A percentile compares a stretch with the other conserved stretches of the same genome.
phyloP scores from a whole-genome alignment of 257 asterid species.

The Petunia secreta region DNA sequence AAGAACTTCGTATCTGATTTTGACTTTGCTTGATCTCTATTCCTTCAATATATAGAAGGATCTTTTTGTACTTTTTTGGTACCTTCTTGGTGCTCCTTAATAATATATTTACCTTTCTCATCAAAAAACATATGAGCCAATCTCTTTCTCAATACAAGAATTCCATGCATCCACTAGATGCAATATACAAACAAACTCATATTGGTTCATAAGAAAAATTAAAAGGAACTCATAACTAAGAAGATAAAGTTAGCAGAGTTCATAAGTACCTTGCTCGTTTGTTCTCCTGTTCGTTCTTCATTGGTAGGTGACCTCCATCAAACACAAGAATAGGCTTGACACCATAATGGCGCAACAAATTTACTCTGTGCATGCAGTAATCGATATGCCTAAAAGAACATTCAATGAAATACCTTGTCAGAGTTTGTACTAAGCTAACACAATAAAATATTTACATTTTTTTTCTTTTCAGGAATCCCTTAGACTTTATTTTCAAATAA shows the following conservation, averaged over 20 bases:
- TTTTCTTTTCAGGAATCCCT: not conserved
- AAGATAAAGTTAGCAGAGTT: not conserved
- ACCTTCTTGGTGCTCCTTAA: too few relatives aligned
- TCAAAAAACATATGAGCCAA: not conserved
- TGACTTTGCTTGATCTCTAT: too few relatives aligned
- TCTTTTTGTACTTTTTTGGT: too few relatives aligned
- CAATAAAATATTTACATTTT: not conserved
- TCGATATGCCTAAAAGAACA: constrained; percentile 69
- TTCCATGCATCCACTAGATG: constrained; percentile 1
- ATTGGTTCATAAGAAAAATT: constrained; percentile 16
- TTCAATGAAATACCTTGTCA: not conserved
- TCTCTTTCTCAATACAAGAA: not conserved
- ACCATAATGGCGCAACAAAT: constrained; percentile 81
- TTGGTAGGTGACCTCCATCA: constrained; percentile 93
- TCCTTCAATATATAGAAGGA: too few relatives aligned
- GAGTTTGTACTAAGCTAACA: not conserved
- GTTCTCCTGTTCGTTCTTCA: constrained; percentile 90
- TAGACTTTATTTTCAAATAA: not conserved
- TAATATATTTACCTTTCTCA: too few relatives aligned
- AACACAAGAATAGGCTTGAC: constrained; percentile 88
- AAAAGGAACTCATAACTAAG: constrained; percentile 24
- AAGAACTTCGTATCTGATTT: too few relatives aligned
- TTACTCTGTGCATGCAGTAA: constrained; percentile 96
- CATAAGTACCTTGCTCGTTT: constrained; percentile 79
- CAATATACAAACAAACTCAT: constrained; percentile 5